Evolutionary conservation across 2,329 filamentous ascomycete genomes (phyloP).

Genomic region (Simplicillium aogashimaense): DNA sequence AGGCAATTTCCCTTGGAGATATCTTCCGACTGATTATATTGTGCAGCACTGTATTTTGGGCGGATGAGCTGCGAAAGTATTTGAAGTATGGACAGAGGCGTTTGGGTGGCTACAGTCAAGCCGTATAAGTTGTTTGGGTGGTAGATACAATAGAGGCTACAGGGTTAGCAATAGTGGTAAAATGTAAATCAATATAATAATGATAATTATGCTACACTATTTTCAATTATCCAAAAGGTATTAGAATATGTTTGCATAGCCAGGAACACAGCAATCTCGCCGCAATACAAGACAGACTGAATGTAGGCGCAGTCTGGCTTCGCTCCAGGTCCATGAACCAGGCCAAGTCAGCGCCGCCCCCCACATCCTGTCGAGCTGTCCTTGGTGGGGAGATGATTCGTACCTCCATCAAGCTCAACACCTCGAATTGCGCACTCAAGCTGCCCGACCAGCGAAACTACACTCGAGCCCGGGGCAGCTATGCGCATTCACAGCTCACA

Average conservation of each 20-base stretch:
- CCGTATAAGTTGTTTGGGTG: constrained; percentile 34
- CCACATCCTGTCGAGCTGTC: no score
- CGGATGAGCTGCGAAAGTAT: constrained; percentile 84
- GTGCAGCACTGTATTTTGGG: constrained; percentile 90
- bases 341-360: no score
- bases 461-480: no score
- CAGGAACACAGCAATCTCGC: no score
- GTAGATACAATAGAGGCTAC: no score
- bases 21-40: constrained; percentile 62
- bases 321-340: no score
- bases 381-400: no score
- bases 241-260: neutral
- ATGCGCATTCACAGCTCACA: constrained; percentile 30
- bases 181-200: constrained; percentile 5
- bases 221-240: neutral
- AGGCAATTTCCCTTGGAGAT: constrained; percentile 67
- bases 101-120: constrained; percentile 55
- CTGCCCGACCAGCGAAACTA: no score
- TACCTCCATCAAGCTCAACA: no score
- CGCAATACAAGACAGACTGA: no score
- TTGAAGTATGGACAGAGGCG: constrained; percentile 49
- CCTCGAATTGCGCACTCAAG: no score
- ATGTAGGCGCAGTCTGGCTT: no score
- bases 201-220: neutral
- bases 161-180: constrained; percentile 3